Conservation (phyloP, 805 yeast species). For the Kockiozyma suomiensis region DNA sequence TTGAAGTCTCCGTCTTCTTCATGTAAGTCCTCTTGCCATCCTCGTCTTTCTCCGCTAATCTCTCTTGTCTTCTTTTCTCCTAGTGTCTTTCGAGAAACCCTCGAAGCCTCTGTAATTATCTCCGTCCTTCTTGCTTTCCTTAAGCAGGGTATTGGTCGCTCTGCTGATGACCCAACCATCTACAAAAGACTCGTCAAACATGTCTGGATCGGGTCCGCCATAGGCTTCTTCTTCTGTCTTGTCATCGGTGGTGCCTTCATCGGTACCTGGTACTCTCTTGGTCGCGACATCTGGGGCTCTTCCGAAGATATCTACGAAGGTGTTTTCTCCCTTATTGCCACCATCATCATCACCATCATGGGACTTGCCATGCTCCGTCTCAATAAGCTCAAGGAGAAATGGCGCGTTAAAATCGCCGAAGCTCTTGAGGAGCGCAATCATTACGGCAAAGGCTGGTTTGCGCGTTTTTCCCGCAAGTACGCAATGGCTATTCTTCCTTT, state of each 20-base stretch:
- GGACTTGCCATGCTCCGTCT: conserved; percentile 95
- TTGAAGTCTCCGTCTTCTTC: conserved; percentile 47
- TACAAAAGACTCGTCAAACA: conserved; percentile 70
- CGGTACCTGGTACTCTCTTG: conserved; percentile 84
- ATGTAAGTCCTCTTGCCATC: conserved; percentile 22
- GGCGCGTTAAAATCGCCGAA: conserved; percentile 92
- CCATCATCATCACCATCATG: conserved; percentile 85
- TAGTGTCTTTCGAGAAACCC: conserved; percentile 80
- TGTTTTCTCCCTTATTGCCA: conserved; percentile 85
- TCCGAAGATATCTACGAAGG: conserved; percentile 99
- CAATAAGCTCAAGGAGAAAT: conserved; percentile 94
- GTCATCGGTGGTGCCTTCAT: conserved; percentile 89
- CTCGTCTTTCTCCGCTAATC: neutral
- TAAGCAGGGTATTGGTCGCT: conserved; percentile 77
- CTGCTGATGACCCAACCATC: conserved; percentile 43
- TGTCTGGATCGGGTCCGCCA: conserved; percentile 79
- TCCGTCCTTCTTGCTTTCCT: conserved; percentile 90
- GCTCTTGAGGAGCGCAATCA: conserved; percentile 55
- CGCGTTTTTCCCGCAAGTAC: conserved; percentile 67
- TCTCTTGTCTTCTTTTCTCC: neutral
- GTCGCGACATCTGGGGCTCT: conserved; percentile 78
- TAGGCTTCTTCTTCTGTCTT: conserved; percentile 78
- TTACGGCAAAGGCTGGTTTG: conserved; percentile 42
- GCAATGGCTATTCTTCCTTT: conserved; percentile 88
- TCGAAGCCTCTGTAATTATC: conserved; percentile 89